Evolutionary conservation across 805 yeast genomes (phyloP), one percentile per base, ranked within the genome.

Genomic region (Kuraishia cidri): DNA sequence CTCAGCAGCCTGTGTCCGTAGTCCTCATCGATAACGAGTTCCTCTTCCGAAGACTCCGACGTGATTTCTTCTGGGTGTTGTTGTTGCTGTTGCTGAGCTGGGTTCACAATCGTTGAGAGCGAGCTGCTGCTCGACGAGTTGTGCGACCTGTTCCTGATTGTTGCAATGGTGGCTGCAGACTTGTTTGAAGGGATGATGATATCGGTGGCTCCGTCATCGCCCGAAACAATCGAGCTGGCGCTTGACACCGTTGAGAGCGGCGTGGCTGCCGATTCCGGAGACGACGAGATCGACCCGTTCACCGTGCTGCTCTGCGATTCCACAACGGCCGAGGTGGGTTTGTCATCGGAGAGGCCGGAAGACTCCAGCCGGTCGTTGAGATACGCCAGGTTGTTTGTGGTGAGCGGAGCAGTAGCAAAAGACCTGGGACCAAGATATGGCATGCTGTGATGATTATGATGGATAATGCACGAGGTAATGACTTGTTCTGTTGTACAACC

Each of bases 381-480:
- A 29, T 44, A 50, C 19, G 54, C 51, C 26, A 56, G 40, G 37
- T 56, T 56, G 28, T 43, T 47, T 6, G 47, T 37, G 5, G 61
- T 56, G 11, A 56, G 33, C 15, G 60, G 61, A 22, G 60, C 47
- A 11, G 61, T 56, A n/a, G 44, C 49, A 37, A 54, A 56, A 5
- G 59, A 42, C 38, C 44, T 52, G 24, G 61, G 60, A 20, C 61
- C 61, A 27, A 56, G 37, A 37, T 54, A 56, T 34, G 61, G 52
- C 61, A 56, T 56, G 29, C 13, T 24, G n/a, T 20, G 17, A 19
- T n/a, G n/a, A n/a, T n/a, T n/a, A n/a, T n/a, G n/a, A n/a, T n/a
- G 7, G 2, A 14, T 13, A 14, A 20, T 12, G 7, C 11, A 5
- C 13, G 12, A 9, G 33, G 12, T 9, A 26, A 21, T 9, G 13